Base-by-base conservation (phyloP, 176 grass and related monocot species). In the Cenchrus purpureus region DNA sequence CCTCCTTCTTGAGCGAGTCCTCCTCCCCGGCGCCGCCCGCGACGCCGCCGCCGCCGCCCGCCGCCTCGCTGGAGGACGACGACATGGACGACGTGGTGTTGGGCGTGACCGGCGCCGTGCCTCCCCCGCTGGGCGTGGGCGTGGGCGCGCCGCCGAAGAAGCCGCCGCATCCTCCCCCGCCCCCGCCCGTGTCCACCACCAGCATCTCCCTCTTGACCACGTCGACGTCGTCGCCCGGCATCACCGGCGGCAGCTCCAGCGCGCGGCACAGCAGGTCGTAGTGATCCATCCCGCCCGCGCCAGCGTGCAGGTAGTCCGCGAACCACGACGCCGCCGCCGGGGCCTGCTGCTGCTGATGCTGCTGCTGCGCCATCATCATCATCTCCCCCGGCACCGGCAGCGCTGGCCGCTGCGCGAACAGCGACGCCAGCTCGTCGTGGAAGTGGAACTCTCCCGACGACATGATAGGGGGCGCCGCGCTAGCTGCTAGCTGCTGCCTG, bases 21-120 rank as follows among this genome's bases (percentile, higher is more conserved):
- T 86, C 93, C 25, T 92, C 90, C 11, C 31, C 67, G 15, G 52
- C 56, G 43, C 84, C 84, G 20, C 62, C 80, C 54, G 79, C 82
- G 45, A 68, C 77, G 0, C 32, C 85, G 0, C 70, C 90, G 2
- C 78, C 62, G 7, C 84, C 85, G 2, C 82, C 92, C 3, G 63
- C 92, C 10, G 85, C 91, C 80, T 98, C 95, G 54, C 79, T 95
- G 3, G 93, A 98, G 29, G 91, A 94, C 2, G 87, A 94, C 0
- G 91, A 94, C 85, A 94, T 89, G 4, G 93, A 98, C 8, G 96
- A 98, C 60, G 84, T 90, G 0, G 89, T 67, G 88, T 95, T 95
- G 13, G 96, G 91, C 37, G 96, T 97, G 19, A 80, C 34, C 54
- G 94, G 94, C 52, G 68, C 65, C 45, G 50, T 80, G 2, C 87